Base-by-base conservation (phyloP, 305 asterid genomes). In the Plantago coronopus region DNA sequence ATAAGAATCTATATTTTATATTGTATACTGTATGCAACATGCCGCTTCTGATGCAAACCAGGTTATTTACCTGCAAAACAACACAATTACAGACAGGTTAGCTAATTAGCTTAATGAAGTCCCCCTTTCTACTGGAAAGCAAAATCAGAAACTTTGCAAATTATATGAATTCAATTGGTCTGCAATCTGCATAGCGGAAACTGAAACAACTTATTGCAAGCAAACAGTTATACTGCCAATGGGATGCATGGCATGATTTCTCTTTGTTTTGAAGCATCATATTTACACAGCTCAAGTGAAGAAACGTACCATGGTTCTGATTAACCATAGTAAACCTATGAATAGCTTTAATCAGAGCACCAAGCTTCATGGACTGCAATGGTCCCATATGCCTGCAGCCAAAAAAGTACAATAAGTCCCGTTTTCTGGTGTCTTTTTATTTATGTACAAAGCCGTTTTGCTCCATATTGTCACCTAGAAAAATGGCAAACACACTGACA, bases 351-450 rank as follows among this genome's bases (percentile, higher is more conserved):
- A 82, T 47, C 43, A 94, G 84, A 64, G 87, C 75, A 60, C 99
- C 95, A 37, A 70, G 72, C 67, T 80, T 85, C 94, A 79, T 81
- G 25, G 81, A 74, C 66, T 77, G 82, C 67, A 94, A 50, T 48
- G 86, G 62, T 38, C 97, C 99, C 97, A 94, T 85, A 78, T 94
- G 97, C 76, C 99, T 94, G 94, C 81, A 80, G 74, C 47, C 62
- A 48, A 67, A 48, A 67, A 18, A 29, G 42, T 51, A 57, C 7
- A 23, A 54, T 40, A 63, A 45, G 43, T 38, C 18, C 12, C 59
- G 16, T 34, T 2, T 8, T 40, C 48, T 21, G 54, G 34, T 15
- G 12, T 51, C 3, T 25, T 34, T 37, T 29, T 13, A 34, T 44
- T 42, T 54, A 53, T 38, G 54, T 63, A 59, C 67, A 48, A n/a